A percentile compares a stretch with the other conserved stretches of the same genome.
Conservation (phyloP, 148 eudicot genomes). For the Fagopyrum esculentum region DNA sequence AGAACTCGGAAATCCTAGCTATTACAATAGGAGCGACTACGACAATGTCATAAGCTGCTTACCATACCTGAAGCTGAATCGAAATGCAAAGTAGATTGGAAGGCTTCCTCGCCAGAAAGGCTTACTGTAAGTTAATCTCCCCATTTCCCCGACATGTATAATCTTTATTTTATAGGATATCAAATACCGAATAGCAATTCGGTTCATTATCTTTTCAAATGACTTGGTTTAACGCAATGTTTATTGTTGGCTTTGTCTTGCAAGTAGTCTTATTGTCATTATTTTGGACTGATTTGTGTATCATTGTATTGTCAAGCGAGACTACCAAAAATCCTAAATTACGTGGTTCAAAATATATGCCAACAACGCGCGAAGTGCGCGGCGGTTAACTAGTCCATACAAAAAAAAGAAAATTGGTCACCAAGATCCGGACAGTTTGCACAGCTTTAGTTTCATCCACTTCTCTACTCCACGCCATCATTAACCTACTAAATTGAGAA, state of each 20-base stretch:
- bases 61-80: slow-evolving; percentile 93
- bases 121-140: not conserved
- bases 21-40: slow-evolving; percentile 64
- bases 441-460: too few relatives aligned
- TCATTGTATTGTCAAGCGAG: too few relatives aligned
- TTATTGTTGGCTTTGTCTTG: slow-evolving; percentile 4
- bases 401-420: too few relatives aligned
- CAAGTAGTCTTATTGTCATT: slow-evolving; percentile 1
- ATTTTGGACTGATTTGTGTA: not conserved
- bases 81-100: slow-evolving; percentile 25
- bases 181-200: not conserved
- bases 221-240: not conserved
- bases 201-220: not conserved
- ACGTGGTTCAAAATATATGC: too few relatives aligned
- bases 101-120: not conserved
- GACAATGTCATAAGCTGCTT: slow-evolving; percentile 85
- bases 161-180: not conserved
- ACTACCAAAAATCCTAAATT: too few relatives aligned
- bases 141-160: slow-evolving; percentile 7
- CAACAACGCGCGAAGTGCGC: too few relatives aligned
- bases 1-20: too few relatives aligned
- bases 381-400: too few relatives aligned
- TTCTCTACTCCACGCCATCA: too few relatives aligned
- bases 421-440: too few relatives aligned
- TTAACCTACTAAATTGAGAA: too few relatives aligned